Conservation (phyloP, 2,329 filamentous ascomycete species). For the Sclerotinia trifoliorum region DNA sequence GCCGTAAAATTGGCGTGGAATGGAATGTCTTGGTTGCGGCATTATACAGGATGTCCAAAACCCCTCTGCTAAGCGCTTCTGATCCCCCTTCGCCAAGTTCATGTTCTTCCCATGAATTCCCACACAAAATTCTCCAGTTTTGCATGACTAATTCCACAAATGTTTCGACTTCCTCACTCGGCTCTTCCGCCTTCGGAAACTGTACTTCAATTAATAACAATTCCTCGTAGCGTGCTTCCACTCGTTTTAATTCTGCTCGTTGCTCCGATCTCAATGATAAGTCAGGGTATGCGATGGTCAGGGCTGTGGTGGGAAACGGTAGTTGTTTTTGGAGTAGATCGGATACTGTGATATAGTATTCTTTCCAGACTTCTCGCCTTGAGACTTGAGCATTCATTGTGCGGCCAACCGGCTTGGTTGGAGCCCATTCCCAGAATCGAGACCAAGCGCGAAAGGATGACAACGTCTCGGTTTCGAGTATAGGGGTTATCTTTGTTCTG, state of each 20-base stretch:
- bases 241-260: slow-evolving; percentile 72
- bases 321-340: slow-evolving; percentile 67
- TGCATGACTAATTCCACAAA: slow-evolving; percentile 77
- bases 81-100: slow-evolving; percentile 82
- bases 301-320: slow-evolving; percentile 53
- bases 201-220: slow-evolving; percentile 73
- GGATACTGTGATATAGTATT: slow-evolving; percentile 80
- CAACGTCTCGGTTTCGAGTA: slow-evolving; percentile 54
- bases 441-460: slow-evolving; percentile 66
- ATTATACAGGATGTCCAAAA: slow-evolving; percentile 85
- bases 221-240: slow-evolving; percentile 76
- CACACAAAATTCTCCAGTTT: slow-evolving; percentile 84
- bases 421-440: slow-evolving; percentile 59
- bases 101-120: slow-evolving; percentile 73
- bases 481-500: slow-evolving; percentile 50
- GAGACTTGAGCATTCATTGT: slow-evolving; percentile 60
- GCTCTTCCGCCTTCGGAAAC: slow-evolving; percentile 81
- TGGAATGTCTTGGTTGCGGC: slow-evolving; percentile 93
- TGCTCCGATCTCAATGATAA: slow-evolving; percentile 62
- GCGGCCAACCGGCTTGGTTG: slow-evolving; percentile 51
- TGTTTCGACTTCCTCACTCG: slow-evolving; percentile 74
- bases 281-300: slow-evolving; percentile 45
- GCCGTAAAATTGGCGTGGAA: slow-evolving; percentile 81
- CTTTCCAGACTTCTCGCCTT: slow-evolving; percentile 72
- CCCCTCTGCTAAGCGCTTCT: slow-evolving; percentile 68